A percentile compares a stretch with the other conserved stretches of the same genome.
These are phyloP conservation scores for Suhomyces tanzawaensis DNA, from an alignment of 805 yeast genomes.

Conservation along the genomic window DNA sequence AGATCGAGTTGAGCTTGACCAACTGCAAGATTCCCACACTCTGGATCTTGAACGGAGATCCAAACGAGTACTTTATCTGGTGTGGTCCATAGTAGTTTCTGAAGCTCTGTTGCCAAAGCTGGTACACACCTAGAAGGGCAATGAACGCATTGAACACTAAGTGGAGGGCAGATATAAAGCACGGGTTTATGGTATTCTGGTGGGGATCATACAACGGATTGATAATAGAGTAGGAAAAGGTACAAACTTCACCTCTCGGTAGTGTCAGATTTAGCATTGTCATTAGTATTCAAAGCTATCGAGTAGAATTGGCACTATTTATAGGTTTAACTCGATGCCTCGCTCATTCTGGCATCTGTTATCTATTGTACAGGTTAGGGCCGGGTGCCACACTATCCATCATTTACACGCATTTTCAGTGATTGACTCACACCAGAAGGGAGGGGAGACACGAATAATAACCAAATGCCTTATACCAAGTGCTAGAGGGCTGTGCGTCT, in stretches of 20 bases:
- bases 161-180: constrained; percentile 11
- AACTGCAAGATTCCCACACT: constrained; percentile 9
- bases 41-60: constrained; percentile 10
- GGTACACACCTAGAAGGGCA: constrained; percentile 4
- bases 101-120: constrained; percentile 5
- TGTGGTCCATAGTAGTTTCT: constrained; percentile 19
- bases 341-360: no score
- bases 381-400: no score
- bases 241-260: constrained; percentile 2
- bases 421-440: no score
- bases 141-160: not conserved
- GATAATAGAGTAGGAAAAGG: constrained; percentile 10
- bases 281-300: no score
- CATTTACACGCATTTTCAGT: no score
- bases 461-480: no score
- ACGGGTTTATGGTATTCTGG: constrained; percentile 18
- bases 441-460: no score
- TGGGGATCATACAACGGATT: constrained; percentile 16
- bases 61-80: constrained; percentile 23
- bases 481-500: no score
- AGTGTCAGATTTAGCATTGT: not conserved
- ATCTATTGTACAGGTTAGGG: no score
- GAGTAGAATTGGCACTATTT: no score
- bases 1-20: constrained; percentile 6
- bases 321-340: no score